These are phyloP conservation scores for Triticum turgidum DNA, from an alignment of 176 grass and related monocot genomes.

Conservation along the genomic window DNA sequence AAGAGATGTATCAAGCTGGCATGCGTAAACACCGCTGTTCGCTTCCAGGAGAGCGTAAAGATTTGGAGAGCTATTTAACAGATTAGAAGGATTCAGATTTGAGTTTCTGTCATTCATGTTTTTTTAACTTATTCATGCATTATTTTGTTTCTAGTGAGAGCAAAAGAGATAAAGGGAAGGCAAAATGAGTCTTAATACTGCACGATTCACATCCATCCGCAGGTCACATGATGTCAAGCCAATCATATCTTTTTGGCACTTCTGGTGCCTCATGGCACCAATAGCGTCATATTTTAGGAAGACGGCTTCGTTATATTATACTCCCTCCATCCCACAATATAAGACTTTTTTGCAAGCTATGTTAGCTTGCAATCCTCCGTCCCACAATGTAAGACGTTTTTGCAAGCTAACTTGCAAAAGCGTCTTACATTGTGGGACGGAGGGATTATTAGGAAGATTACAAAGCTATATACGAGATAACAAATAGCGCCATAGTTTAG, in stretches of 20 bases:
- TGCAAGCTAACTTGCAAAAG: no score
- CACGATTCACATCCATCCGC: neutral
- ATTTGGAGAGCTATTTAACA: neutral
- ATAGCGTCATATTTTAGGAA: neutral
- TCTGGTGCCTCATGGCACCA: neutral
- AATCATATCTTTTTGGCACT: neutral
- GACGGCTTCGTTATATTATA: neutral
- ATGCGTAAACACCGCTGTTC: neutral
- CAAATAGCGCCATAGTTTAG: neutral
- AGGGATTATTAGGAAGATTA: neutral
- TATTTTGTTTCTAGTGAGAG: neutral
- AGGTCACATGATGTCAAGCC: neutral
- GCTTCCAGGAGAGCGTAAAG: neutral
- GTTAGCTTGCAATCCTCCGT: no score
- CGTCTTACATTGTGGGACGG: no score
- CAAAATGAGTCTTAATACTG: neutral
- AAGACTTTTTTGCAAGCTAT: no score
- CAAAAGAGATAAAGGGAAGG: neutral
- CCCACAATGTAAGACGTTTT: no score
- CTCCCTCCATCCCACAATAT: no score
- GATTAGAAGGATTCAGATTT: conserved; percentile 8
- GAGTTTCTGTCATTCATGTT: neutral
- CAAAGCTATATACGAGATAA: neutral
- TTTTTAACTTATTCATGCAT: neutral
- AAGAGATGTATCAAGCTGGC: neutral